Percentiles rank a stretch among this genome's conserved stretches.
These are phyloP conservation scores for Auricularia heimuer DNA, from an alignment of 768 basidiomycete species.

Conservation along the genomic window DNA sequence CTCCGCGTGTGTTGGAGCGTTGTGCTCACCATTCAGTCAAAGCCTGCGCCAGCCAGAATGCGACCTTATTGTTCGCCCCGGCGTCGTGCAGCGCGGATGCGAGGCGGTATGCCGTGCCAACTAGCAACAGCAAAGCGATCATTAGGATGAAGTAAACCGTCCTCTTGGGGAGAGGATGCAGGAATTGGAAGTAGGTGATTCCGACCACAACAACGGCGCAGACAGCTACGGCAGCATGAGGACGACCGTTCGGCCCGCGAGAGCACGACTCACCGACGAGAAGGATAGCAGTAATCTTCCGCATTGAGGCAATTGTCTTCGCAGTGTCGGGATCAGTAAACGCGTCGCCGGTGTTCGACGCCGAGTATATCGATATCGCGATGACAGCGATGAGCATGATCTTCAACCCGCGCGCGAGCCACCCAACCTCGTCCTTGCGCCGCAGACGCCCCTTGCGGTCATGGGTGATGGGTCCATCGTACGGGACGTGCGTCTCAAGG, in stretches of 20 bases:
- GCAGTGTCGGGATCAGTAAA: neutral
- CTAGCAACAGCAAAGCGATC: neutral
- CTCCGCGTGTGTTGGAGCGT: neutral
- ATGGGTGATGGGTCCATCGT: neutral
- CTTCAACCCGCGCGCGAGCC: neutral
- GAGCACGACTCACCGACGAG: neutral
- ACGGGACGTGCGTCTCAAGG: neutral
- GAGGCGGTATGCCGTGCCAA: neutral
- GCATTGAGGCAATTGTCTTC: neutral
- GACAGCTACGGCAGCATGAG: neutral
- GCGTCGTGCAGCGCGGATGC: neutral
- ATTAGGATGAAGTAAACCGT: neutral
- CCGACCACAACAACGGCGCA: neutral
- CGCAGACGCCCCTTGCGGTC: neutral
- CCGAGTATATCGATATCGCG: neutral
- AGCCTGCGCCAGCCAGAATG: neutral
- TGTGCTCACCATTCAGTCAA: neutral
- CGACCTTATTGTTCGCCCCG: neutral
- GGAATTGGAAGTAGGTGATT: neutral
- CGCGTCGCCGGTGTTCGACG: neutral
- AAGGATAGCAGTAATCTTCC: neutral
- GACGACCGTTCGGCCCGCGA: neutral
- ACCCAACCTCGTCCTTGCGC: neutral
- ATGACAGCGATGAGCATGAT: neutral
- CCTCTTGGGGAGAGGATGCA: neutral